Evolutionary conservation across 148 eudicot genomes (phyloP).

Genomic region (Chenopodium suecicum): DNA sequence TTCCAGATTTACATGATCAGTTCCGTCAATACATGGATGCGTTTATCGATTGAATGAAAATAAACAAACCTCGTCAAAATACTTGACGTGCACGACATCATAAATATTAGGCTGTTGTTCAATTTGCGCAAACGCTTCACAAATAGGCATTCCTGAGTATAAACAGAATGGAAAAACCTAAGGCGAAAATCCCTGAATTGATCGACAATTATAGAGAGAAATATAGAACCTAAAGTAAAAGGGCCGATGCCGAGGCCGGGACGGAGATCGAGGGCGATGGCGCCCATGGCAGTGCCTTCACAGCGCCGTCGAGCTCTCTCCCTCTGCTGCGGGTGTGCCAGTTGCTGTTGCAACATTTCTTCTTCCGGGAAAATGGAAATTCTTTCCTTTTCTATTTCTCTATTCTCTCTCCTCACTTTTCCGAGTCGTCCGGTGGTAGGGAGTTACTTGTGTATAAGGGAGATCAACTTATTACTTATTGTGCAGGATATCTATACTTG

Average conservation of each 20-base stretch:
- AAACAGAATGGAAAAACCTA: no score
- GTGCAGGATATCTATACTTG: no score
- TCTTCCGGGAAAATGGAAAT: background rate
- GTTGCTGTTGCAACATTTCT: background rate
- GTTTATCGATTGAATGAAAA: no score
- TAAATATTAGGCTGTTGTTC: constrained; percentile 94
- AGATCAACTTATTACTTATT: no score
- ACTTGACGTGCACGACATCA: constrained; percentile 96
- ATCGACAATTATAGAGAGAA: background rate
- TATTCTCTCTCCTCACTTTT: background rate
- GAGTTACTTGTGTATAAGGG: no score
- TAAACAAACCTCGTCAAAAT: constrained; percentile 69
- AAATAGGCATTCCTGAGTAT: constrained; percentile 85
- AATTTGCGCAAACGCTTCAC: constrained; percentile 86
- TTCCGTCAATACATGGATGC: no score
- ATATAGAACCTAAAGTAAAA: constrained; percentile 63
- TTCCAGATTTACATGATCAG: no score
- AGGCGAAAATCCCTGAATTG: background rate
- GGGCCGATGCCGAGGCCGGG: constrained; percentile 88
- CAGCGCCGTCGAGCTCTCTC: constrained; percentile 72
- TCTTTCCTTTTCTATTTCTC: background rate
- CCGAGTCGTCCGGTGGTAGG: background rate
- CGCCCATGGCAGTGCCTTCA: constrained; percentile 91
- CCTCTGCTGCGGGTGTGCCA: constrained; percentile 27
- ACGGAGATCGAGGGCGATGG: constrained; percentile 83